These are phyloP conservation scores for Bidens hawaiensis DNA, from an alignment of 140 eudicot genomes.

Conservation along the genomic window DNA sequence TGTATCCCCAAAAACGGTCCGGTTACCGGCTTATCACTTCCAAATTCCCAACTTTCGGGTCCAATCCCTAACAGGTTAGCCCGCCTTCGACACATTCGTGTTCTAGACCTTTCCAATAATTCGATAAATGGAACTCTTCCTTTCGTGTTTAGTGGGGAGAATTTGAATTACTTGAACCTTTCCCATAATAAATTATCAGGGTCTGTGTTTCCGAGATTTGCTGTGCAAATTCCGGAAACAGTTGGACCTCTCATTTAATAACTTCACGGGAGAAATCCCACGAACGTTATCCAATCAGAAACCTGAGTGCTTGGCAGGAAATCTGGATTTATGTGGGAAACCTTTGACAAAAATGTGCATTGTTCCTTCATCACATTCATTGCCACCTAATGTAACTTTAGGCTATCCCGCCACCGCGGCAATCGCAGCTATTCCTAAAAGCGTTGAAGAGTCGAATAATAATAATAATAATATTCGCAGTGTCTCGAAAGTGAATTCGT, in stretches of 20 bases:
- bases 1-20: constrained; percentile 44
- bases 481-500: constrained; percentile 35
- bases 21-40: constrained; percentile 49
- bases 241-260: constrained; percentile 77
- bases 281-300: constrained; percentile 41
- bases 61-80: constrained; percentile 57
- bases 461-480: too few species aligned
- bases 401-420: constrained; percentile 47
- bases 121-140: constrained; percentile 75
- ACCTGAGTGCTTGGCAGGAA: constrained; percentile 52
- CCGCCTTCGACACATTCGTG: constrained; percentile 42
- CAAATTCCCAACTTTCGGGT: constrained; percentile 59
- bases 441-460: background rate
- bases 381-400: constrained; percentile 47
- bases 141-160: constrained; percentile 48
- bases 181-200: constrained; percentile 71
- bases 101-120: constrained; percentile 70
- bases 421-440: constrained; percentile 76
- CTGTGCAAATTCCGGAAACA: constrained; percentile 37
- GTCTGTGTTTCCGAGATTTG: constrained; percentile 34
- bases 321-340: constrained; percentile 67
- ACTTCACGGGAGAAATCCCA: constrained; percentile 72
- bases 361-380: constrained; percentile 59
- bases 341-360: constrained; percentile 56
- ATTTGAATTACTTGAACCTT: constrained; percentile 56